Base-by-base conservation (phyloP, 192 early-diverging fungal species). In the Backusella macrospora region DNA sequence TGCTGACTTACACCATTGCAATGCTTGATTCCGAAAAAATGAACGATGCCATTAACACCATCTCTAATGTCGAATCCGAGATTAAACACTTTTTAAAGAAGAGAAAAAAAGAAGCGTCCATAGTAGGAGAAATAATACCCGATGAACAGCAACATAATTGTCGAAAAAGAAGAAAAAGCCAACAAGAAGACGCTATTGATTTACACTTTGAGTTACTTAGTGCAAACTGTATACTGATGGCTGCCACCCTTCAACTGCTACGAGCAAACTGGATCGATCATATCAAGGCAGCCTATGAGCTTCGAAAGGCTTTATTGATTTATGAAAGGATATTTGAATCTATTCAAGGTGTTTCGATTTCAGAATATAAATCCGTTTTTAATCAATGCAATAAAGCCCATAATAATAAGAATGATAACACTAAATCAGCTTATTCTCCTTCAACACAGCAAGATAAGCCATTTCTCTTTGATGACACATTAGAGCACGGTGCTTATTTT, bases 151-250 rank as follows among this genome's bases (percentile, higher is more conserved):
- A 52, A 9, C 49, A 3, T 18, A 44, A 26, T 44, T 21, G 14
- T 44, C 49, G 49, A 23, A 52, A 52, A 18, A n/a, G 49, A 52
- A 52, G 49, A 52, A 52, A 52, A 52, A 23, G 16, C 5, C 23
- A 71, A 39, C 42, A 62, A 18, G 65, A 23, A 2, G 39, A 73
- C 21, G 66, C 44, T 15, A 26, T 40, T 46, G 47, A 55, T 9
- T 37, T 77, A 6, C 70, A 76, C 6, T 76, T 76, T 70, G 75
- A 81, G 42, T 26, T 81, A 3, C 52, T 81, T 7, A 72, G 77
- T 15, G 65, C 70, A 5, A 81, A 81, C 37, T 81, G 79, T 65
- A 77, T 77, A 42, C 62, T 81, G 4, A 81, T 81, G 79, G 71
- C 72, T 10, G 79, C 79, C 16, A 81, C 79, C 7, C 64, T 81